These are phyloP conservation scores for Quercus gilva DNA, from an alignment of 306 rosid species.

Conservation along the genomic window DNA sequence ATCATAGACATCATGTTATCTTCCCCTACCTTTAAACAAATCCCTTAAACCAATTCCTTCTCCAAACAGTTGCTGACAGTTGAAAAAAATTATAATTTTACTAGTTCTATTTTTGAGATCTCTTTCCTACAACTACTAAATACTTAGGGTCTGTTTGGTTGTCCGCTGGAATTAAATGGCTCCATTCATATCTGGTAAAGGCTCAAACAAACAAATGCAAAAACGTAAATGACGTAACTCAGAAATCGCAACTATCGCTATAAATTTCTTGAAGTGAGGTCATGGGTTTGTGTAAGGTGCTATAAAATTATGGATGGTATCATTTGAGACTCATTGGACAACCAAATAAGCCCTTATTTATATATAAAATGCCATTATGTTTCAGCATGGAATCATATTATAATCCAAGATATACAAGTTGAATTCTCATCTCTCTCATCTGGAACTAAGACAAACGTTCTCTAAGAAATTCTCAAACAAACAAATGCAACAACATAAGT, in stretches of 20 bases:
- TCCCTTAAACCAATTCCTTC: background rate
- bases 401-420: background rate
- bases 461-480: background rate
- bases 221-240: background rate
- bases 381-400: background rate
- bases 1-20: background rate
- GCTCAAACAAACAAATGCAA: background rate
- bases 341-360: background rate
- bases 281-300: background rate
- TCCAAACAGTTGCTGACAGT: background rate
- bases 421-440: background rate
- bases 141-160: background rate
- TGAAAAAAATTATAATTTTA: background rate
- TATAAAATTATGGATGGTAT: background rate
- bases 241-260: background rate
- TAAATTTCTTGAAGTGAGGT: background rate
- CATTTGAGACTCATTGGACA: background rate
- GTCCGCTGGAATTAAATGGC: background rate
- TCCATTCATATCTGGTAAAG: background rate
- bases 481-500: background rate
- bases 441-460: background rate
- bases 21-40: background rate
- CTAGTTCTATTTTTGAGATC: background rate
- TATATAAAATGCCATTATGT: background rate
- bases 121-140: background rate